Evolutionary conservation across 805 yeast genomes (phyloP).

Genomic region (Candida nanaspora): DNA sequence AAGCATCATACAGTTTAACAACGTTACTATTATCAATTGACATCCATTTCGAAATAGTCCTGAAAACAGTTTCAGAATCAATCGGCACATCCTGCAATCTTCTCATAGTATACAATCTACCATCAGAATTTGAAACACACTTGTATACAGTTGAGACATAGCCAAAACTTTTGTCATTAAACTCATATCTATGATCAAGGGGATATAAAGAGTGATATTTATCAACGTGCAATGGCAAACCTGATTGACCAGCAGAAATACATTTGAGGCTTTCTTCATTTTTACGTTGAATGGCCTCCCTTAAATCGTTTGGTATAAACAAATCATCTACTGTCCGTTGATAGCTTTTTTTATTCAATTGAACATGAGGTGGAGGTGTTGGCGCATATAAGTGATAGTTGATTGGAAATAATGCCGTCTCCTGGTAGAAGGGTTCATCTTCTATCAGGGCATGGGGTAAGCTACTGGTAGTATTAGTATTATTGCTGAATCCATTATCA

Average conservation of each 20-base stretch:
- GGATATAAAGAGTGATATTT: slow-evolving; percentile 83
- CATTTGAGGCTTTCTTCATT: slow-evolving; percentile 73
- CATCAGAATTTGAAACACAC: slow-evolving; percentile 73
- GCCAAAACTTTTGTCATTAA: slow-evolving; percentile 37
- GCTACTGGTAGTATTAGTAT: too few species aligned
- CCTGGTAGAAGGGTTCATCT: slow-evolving; percentile 25
- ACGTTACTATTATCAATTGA: slow-evolving; percentile 48
- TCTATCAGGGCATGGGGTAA: slow-evolving; percentile 3
- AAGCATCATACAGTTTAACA: slow-evolving; percentile 69
- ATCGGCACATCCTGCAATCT: slow-evolving; percentile 58
- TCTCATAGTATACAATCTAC: slow-evolving; percentile 68
- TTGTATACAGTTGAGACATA: slow-evolving; percentile 62
- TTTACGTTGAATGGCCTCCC: slow-evolving; percentile 64
- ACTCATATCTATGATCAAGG: slow-evolving; percentile 46
- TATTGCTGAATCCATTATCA: too few species aligned
- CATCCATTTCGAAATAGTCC: slow-evolving; percentile 62
- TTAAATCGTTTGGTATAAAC: slow-evolving; percentile 64
- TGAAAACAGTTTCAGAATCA: slow-evolving; percentile 51
- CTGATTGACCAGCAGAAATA: slow-evolving; percentile 40
- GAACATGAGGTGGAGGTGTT: slow-evolving; percentile 68
- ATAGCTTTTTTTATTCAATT: slow-evolving; percentile 54
- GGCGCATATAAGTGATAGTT: slow-evolving; percentile 91
- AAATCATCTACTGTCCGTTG: slow-evolving; percentile 64
- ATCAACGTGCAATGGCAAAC: slow-evolving; percentile 71
- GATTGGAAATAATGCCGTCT: slow-evolving; percentile 40